Conservation (phyloP, 306 rosid species). For the Lathyrus tuberosus region DNA sequence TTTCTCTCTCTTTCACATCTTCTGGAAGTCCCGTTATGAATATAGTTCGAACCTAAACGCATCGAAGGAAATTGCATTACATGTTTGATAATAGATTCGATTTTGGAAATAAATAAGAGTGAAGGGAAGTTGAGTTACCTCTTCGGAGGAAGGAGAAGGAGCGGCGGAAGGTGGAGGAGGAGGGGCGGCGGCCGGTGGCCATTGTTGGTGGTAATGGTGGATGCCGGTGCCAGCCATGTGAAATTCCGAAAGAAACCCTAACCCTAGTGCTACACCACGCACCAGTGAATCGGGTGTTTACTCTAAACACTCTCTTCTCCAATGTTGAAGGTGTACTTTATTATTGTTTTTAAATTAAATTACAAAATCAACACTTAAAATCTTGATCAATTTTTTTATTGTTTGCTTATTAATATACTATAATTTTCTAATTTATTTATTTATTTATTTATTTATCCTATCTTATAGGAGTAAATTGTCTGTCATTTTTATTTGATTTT, state of each 20-base stretch:
- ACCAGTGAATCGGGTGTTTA: neutral
- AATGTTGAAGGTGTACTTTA: neutral
- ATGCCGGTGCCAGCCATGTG: constrained; percentile 89
- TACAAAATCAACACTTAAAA: no score
- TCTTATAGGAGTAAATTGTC: no score
- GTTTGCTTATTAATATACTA: no score
- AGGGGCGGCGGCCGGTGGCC: constrained; percentile 74
- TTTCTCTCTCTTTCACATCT: constrained; percentile 90
- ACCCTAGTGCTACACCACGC: neutral
- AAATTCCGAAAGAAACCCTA: constrained; percentile 23
- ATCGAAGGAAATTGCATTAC: neutral
- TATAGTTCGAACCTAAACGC: constrained; percentile 74
- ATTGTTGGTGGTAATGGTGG: constrained; percentile 94
- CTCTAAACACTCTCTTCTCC: neutral
- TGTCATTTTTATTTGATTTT: no score
- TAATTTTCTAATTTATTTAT: no score
- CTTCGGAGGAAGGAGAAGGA: constrained; percentile 60
- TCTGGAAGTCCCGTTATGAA: constrained; percentile 95
- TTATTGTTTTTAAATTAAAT: no score
- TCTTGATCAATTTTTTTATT: no score
- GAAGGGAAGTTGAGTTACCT: constrained; percentile 44
- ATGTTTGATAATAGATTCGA: neutral
- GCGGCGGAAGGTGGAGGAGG: constrained; percentile 51
- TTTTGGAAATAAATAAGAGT: neutral
- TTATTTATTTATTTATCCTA: no score